A percentile compares a stretch with the other conserved stretches of the same genome.
Conservation (phyloP, 2,329 filamentous ascomycete species). For the Epichloe baconii region DNA sequence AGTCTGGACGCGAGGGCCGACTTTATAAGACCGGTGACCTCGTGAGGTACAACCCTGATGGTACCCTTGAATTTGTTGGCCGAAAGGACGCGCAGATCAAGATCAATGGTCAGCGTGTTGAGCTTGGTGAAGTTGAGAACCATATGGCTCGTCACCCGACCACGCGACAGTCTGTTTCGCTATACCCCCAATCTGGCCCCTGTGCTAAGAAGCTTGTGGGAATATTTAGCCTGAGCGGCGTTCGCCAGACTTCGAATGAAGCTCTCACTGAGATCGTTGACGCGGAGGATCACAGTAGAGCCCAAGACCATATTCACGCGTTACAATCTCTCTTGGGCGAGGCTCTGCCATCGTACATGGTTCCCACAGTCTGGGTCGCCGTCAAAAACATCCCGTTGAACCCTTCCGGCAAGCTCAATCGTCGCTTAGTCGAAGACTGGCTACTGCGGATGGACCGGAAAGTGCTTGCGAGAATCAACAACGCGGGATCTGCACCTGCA, state of each 20-base stretch:
- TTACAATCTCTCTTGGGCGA: conserved; percentile 6
- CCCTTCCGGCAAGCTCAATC: conserved; percentile 8
- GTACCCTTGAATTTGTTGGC: conserved; percentile 16
- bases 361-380: neutral
- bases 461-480: neutral
- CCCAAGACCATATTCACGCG: conserved; percentile 3
- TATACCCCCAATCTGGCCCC: neutral
- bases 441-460: neutral
- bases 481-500: neutral
- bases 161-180: neutral
- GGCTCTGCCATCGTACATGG: conserved; percentile 2
- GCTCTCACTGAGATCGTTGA: neutral
- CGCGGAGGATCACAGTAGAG: neutral
- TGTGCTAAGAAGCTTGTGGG: neutral
- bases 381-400: conserved; percentile 7
- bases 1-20: conserved; percentile 15
- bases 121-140: conserved; percentile 20
- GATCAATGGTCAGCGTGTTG: conserved; percentile 36
- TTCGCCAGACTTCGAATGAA: neutral
- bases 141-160: neutral
- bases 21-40: conserved; percentile 25
- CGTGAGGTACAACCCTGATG: conserved; percentile 14
- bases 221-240: neutral
- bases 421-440: conserved; percentile 5
- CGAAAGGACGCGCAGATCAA: conserved; percentile 38